These are phyloP conservation scores for Colletotrichum sp. DNA, from an alignment of 2,329 filamentous ascomycete genomes.

Conservation along the genomic window DNA sequence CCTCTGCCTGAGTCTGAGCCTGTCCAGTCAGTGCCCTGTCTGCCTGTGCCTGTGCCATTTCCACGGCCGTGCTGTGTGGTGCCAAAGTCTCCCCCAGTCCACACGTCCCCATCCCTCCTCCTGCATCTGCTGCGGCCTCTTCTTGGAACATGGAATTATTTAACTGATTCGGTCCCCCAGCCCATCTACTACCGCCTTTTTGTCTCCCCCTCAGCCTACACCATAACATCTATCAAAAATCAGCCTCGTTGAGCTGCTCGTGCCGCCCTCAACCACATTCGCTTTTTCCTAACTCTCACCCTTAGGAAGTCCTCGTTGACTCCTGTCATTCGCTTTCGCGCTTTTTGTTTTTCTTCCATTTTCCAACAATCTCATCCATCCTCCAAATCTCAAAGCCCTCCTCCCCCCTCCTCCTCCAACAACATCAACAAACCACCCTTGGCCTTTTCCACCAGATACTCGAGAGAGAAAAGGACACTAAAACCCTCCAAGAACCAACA, in stretches of 20 bases:
- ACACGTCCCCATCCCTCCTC: not conserved
- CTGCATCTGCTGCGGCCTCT: constrained; percentile 6
- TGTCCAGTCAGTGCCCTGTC: not conserved
- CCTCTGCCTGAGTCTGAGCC: not conserved
- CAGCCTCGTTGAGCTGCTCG: constrained; percentile 22
- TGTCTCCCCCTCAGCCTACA: constrained; percentile 36
- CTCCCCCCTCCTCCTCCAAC: constrained; percentile 13
- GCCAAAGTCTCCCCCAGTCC: not conserved
- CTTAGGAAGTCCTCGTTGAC: constrained; percentile 75
- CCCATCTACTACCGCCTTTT: constrained; percentile 39
- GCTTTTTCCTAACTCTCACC: constrained; percentile 48
- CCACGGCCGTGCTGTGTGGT: not conserved
- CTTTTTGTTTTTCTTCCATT: constrained; percentile 50
- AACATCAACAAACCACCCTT: constrained; percentile 25
- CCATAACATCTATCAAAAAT: constrained; percentile 11
- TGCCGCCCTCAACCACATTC: constrained; percentile 43
- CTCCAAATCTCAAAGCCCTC: constrained; percentile 17
- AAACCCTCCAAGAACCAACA: not conserved
- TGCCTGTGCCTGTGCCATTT: constrained; percentile 3
- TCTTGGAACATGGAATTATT: constrained; percentile 15
- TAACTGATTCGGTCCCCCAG: constrained; percentile 33
- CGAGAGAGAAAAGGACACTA: constrained; percentile 6
- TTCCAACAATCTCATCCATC: constrained; percentile 27
- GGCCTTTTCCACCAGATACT: constrained; percentile 21
- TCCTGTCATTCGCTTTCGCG: constrained; percentile 76